phyloP scores from a whole-genome alignment of 108 stramenopile genomes.

The Cyclostephanos invisitatus region DNA sequence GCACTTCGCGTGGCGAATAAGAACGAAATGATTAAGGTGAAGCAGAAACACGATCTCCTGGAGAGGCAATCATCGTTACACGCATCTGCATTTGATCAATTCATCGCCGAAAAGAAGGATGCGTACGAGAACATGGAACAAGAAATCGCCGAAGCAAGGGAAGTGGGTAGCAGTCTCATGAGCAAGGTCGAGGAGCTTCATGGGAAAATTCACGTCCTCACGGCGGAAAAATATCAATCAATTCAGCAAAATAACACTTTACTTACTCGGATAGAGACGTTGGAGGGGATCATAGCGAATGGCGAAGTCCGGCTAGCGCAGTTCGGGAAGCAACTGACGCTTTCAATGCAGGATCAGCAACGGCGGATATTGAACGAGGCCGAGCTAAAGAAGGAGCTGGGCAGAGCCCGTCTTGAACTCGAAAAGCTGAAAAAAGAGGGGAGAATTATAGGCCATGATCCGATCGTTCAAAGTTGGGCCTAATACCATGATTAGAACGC shows the following conservation, averaged over 20 bases:
- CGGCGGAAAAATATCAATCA: slow-evolving; percentile 22
- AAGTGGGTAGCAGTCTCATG: slow-evolving; percentile 31
- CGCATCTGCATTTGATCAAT: slow-evolving; percentile 23
- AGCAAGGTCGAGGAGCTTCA: slow-evolving; percentile 32
- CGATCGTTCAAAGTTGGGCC: background rate
- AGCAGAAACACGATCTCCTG: slow-evolving; percentile 6
- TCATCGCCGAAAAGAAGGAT: slow-evolving; percentile 20
- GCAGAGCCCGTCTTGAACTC: background rate
- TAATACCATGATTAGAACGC: background rate
- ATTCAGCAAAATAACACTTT: too few relatives aligned
- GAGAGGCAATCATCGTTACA: slow-evolving; percentile 14
- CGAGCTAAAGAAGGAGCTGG: slow-evolving; percentile 21
- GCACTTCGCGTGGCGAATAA: slow-evolving; percentile 7
- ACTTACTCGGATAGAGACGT: too few relatives aligned
- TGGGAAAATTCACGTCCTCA: slow-evolving; percentile 16
- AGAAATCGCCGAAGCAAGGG: slow-evolving; percentile 26
- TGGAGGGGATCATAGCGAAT: slow-evolving; percentile 10
- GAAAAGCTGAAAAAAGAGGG: slow-evolving; percentile 5
- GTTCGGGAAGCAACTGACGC: slow-evolving; percentile 23
- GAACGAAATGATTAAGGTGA: slow-evolving; percentile 12
- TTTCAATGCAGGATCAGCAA: slow-evolving; percentile 31
- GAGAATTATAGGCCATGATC: too few relatives aligned
- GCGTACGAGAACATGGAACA: slow-evolving; percentile 9
- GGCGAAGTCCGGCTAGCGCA: slow-evolving; percentile 26
- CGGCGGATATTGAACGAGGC: slow-evolving; percentile 14